Evolutionary conservation across 2,329 filamentous ascomycete species (phyloP).

Genomic region (Penicillium sp.): DNA sequence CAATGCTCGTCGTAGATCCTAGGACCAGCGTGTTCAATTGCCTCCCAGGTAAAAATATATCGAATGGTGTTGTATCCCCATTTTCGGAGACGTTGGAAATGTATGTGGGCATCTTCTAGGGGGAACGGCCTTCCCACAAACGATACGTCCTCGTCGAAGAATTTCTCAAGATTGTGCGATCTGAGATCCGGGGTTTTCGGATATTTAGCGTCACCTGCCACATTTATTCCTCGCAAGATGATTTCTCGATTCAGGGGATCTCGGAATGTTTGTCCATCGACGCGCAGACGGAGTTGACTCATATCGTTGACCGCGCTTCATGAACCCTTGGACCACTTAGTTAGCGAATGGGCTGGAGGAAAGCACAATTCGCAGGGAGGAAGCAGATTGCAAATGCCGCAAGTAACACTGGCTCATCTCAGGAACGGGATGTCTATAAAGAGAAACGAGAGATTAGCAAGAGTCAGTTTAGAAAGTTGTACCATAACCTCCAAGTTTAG

Average conservation of each 20-base stretch:
- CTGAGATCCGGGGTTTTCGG: constrained; percentile 77
- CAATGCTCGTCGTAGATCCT: constrained; percentile 91
- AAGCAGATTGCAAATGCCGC: background rate
- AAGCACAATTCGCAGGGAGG: too few species aligned
- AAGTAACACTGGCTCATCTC: background rate
- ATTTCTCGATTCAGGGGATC: constrained; percentile 80
- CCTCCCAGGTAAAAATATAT: constrained; percentile 98
- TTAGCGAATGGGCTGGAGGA: background rate
- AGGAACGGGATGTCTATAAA: background rate
- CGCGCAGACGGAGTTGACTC: constrained; percentile 63
- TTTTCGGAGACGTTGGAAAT: constrained; percentile 80
- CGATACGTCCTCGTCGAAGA: constrained; percentile 91
- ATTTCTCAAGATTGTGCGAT: constrained; percentile 72
- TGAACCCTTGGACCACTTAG: background rate
- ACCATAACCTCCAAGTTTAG: background rate
- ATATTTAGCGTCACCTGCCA: constrained; percentile 86
- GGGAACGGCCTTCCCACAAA: constrained; percentile 86
- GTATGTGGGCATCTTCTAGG: constrained; percentile 74
- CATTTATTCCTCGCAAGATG: constrained; percentile 87
- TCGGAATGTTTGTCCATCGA: constrained; percentile 81
- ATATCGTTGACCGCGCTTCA: background rate
- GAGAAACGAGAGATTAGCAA: background rate
- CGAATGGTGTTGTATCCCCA: constrained; percentile 96
- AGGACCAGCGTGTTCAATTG: constrained; percentile 86
- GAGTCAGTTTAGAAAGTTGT: background rate